These are phyloP conservation scores for Salix suchowensis DNA, from an alignment of 345 rosid genomes.

Conservation along the genomic window DNA sequence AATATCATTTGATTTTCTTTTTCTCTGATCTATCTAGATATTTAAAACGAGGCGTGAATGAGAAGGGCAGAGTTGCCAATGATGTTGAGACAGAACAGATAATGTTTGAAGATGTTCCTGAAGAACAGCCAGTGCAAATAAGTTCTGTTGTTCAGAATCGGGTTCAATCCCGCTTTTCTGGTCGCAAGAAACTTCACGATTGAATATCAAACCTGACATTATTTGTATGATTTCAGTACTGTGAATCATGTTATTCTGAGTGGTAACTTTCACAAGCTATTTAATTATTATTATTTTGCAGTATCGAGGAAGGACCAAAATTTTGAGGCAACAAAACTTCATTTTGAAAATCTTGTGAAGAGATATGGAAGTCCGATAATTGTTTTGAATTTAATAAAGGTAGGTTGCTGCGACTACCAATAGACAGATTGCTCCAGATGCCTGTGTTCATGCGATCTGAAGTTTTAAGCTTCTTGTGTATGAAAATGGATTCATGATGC, in stretches of 20 bases:
- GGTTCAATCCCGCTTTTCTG: slow-evolving; percentile 94
- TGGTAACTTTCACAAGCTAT: background rate
- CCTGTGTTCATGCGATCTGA: background rate
- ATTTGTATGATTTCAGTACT: slow-evolving; percentile 48
- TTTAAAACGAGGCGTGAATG: slow-evolving; percentile 88
- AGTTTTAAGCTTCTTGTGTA: background rate
- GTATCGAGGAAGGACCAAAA: slow-evolving; percentile 72
- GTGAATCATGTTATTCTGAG: background rate
- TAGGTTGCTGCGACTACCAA: slow-evolving; percentile 21
- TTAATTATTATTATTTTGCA: slow-evolving; percentile 29
- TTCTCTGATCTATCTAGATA: slow-evolving; percentile 44
- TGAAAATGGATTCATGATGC: slow-evolving; percentile 11
- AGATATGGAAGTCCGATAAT: slow-evolving; percentile 94
- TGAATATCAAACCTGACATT: slow-evolving; percentile 85
- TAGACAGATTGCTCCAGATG: background rate
- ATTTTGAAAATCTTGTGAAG: slow-evolving; percentile 78
- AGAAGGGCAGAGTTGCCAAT: slow-evolving; percentile 94
- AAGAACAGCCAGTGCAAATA: slow-evolving; percentile 52
- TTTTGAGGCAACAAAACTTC: slow-evolving; percentile 84
- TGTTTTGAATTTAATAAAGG: slow-evolving; percentile 85
- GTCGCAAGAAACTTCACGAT: slow-evolving; percentile 92
- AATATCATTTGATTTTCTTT: slow-evolving; percentile 11
- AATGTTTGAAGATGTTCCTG: slow-evolving; percentile 72
- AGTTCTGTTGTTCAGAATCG: slow-evolving; percentile 93
- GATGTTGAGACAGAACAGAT: slow-evolving; percentile 99